phyloP scores from a whole-genome alignment of 2,329 filamentous ascomycete genomes.

The Bipolaris bicolor region DNA sequence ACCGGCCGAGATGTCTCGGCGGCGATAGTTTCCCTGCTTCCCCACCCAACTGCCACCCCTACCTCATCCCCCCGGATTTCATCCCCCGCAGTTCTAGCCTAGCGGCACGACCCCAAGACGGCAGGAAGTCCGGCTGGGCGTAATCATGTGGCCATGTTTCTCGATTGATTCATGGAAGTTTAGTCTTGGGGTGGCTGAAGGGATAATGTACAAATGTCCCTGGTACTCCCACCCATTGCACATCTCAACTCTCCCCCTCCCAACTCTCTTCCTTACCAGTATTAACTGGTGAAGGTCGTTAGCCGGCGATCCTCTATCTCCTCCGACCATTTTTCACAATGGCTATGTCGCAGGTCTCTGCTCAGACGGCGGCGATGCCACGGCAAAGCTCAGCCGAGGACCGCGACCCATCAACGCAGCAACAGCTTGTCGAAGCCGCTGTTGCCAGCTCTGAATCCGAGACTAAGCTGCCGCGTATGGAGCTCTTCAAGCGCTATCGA shows the following conservation, averaged over 20 bases:
- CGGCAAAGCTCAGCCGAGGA: slow-evolving; percentile 11
- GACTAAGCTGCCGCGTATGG: slow-evolving; percentile 17
- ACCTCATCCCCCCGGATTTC: not conserved
- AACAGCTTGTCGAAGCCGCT: slow-evolving; percentile 23
- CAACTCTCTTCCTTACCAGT: slow-evolving; percentile 6
- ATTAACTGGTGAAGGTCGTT: not conserved
- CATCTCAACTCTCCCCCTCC: not conserved
- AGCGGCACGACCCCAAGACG: not conserved
- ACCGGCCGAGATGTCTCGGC: not conserved
- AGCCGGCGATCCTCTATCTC: not conserved
- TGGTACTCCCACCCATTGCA: slow-evolving; percentile 9
- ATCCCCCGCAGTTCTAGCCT: not conserved
- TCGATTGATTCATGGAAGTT: slow-evolving; percentile 11
- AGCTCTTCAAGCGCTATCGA: slow-evolving; percentile 24
- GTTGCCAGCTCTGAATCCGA: slow-evolving; percentile 17
- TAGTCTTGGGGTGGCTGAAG: slow-evolving; percentile 17
- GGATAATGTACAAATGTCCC: slow-evolving; percentile 13
- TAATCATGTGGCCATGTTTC: slow-evolving; percentile 7
- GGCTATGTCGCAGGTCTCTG: slow-evolving; percentile 16
- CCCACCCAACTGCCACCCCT: not conserved
- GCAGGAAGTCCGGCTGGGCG: slow-evolving; percentile 10
- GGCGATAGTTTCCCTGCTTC: not conserved
- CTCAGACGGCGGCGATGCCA: slow-evolving; percentile 11
- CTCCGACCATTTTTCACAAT: slow-evolving; percentile 11
- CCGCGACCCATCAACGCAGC: slow-evolving; percentile 17